These are phyloP conservation scores for Cynanchum wilfordii DNA, from an alignment of 257 asterid genomes.

Conservation along the genomic window DNA sequence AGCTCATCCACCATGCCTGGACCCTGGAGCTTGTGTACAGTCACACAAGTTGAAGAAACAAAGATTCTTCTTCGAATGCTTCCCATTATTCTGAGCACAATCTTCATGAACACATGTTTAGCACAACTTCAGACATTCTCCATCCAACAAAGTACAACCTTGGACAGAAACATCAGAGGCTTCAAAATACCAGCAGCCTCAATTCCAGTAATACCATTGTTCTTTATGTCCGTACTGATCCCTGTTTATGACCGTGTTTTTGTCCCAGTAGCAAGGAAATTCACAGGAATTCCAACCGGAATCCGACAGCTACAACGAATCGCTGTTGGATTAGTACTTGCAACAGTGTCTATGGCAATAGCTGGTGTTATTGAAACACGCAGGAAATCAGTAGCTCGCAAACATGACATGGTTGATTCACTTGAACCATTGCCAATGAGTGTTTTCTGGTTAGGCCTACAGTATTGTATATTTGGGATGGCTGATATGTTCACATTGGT, in stretches of 20 bases:
- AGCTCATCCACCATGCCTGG: conserved; percentile 13
- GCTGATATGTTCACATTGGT: conserved; percentile 72
- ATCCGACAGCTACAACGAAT: conserved; percentile 67
- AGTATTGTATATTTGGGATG: conserved; percentile 53
- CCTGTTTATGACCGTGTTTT: conserved; percentile 54
- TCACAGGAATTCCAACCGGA: conserved; percentile 70
- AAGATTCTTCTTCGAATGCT: conserved; percentile 63
- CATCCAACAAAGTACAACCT: conserved; percentile 67
- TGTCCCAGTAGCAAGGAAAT: conserved; percentile 43
- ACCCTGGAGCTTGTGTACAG: conserved; percentile 60
- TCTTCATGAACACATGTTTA: conserved; percentile 76
- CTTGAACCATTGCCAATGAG: conserved; percentile 48
- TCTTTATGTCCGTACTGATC: conserved; percentile 47
- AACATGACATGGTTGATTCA: conserved; percentile 50
- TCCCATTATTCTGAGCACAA: conserved; percentile 60
- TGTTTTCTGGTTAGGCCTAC: conserved; percentile 65
- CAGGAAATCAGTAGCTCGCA: conserved; percentile 40
- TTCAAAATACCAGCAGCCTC: conserved; percentile 67
- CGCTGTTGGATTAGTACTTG: conserved; percentile 58
- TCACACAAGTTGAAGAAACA: conserved; percentile 76
- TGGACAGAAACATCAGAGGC: conserved; percentile 46
- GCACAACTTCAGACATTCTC: conserved; percentile 85
- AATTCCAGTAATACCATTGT: conserved; percentile 55
- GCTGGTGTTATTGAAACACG: conserved; percentile 53
- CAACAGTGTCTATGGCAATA: conserved; percentile 58